Evolutionary conservation across 805 yeast genomes (phyloP).

Genomic region (Wickerhamiella brachini): DNA sequence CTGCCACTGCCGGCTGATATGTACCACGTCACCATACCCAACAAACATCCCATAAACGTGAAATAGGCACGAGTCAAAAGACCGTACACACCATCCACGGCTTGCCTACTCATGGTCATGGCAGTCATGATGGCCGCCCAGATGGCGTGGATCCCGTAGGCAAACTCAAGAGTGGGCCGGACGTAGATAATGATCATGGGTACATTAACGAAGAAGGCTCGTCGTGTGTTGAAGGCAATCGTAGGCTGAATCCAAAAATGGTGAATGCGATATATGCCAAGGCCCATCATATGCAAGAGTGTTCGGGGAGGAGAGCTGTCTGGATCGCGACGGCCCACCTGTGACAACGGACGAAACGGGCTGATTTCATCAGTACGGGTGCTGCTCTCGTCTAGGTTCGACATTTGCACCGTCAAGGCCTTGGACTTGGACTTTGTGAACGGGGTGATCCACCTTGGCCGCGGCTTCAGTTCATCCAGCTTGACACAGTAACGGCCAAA

Average conservation of each 20-base stretch:
- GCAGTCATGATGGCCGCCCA: slow-evolving; percentile 24
- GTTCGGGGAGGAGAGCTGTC: slow-evolving; percentile 20
- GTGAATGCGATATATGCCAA: neutral
- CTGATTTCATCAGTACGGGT: slow-evolving; percentile 1
- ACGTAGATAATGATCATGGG: slow-evolving; percentile 13
- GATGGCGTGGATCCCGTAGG: slow-evolving; percentile 15
- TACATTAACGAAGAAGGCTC: slow-evolving; percentile 12
- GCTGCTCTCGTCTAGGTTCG: neutral
- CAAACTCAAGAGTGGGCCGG: slow-evolving; percentile 17
- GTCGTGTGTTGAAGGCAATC: slow-evolving; percentile 13
- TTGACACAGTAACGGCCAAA: slow-evolving; percentile 12
- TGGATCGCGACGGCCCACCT: slow-evolving; percentile 19
- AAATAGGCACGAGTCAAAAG: slow-evolving; percentile 17
- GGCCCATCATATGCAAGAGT: slow-evolving; percentile 14
- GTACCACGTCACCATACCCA: slow-evolving; percentile 26
- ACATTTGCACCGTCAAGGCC: neutral
- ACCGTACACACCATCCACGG: slow-evolving; percentile 24
- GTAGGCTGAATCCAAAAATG: slow-evolving; percentile 1
- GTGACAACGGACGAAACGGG: slow-evolving; percentile 7
- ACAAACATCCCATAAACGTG: slow-evolving; percentile 21
- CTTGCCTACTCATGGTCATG: slow-evolving; percentile 20
- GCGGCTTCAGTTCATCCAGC: slow-evolving; percentile 11
- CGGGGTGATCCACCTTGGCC: slow-evolving; percentile 10
- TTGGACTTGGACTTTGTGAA: neutral
- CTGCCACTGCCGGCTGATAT: slow-evolving; percentile 23